Base-by-base conservation (phyloP, 176 grass and related monocot genomes). In the Pontederia crassipes region DNA sequence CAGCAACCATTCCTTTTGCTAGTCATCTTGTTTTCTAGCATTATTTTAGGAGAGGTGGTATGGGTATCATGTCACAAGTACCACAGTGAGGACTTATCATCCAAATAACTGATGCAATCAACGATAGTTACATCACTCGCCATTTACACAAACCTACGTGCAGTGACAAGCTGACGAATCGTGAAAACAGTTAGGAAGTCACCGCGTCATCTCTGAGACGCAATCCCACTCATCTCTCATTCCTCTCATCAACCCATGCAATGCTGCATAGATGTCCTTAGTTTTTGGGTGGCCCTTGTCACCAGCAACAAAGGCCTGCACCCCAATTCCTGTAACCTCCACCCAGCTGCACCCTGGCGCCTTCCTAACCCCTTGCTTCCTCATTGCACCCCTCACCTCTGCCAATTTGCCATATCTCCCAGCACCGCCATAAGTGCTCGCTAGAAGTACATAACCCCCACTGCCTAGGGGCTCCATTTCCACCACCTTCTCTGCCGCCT, bases 381-480 rank as follows among this genome's bases (percentile, higher is more conserved):
- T 47, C 66, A 69, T 69, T 55, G 55, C 26, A 5, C 32, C 16
- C 35, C 66, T 55, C 35, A 65, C 62, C 40, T 51, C 47, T 65
- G 62, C 62, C 11, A 50, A 50, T 20, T 65, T 46, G 50, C 13
- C 50, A 20, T 47, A 79, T n/a, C 68, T 75, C 14, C 76, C 61
- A 62, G 65, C 11, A 15, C 68, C 72, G 12, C 54, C 76, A 49
- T 63, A 75, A 61, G 70, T 79, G 55, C 70, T 79, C n/a, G 75
- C 78, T 61, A 84, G 51, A 28, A 72, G 67, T 15, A 79, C 81
- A 67, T 79, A 84, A 11, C 50, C 59, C 35, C 75, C 75, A 46
- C 81, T 69, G 57, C 68, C 78, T 60, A 67, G 60, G 20, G 72
- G 81, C 49, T 79, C 65, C 9, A 84, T 55, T 71, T 79, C 81